Base-by-base conservation (phyloP, 768 basidiomycete species). In the Gautieria morchelliformis region DNA sequence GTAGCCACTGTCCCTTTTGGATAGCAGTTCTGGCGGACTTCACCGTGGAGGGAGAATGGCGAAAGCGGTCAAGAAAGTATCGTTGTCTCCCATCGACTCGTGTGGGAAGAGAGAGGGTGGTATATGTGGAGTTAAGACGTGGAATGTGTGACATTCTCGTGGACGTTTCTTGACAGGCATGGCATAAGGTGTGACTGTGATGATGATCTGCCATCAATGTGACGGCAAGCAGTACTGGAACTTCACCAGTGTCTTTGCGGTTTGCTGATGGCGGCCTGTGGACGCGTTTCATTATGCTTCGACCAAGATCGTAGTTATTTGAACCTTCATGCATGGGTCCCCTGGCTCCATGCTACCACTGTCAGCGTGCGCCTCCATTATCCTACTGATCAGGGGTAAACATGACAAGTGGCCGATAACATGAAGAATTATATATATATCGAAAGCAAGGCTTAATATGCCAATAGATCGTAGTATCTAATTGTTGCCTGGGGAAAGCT, bases 1-100 rank as follows among this genome's bases (percentile, higher is more conserved):
- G 64, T 89, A 93, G 14, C 92, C 89, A 62, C 85, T 90, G 63
- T 94, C 90, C 59, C 91, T 76, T 63, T 80, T 84, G 19, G 86
- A 81, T 24, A 95, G 74, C 4, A 94, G 71, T 52, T 93, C 91
- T 7, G 27, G 12, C 6, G 64, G 49, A 49, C 22, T 4, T n/a
- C 3, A 41, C 3, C 8, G 7, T 44, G n/a, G 42, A 44, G 42
- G n/a, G 8, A n/a, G 4, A 17, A 22, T 44, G 42, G 42, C n/a
- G 8, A 44, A 44, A 22, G 42, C 20, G 7, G 42, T n/a, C 42
- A 22, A 27, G 27, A 27, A 3, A 27, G n/a, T n/a, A 22, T n/a
- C 20, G 20, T 17, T n/a, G 42, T n/a, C 17, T 10, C n/a, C 17
- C 2, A 9, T 44, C 7, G 7, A 44, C 20, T 12, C 2, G 27